Evolutionary conservation across 2,329 filamentous ascomycete genomes (phyloP), one percentile per base, ranked within the genome.

Genomic region (Clonostachys rhizophaga): DNA sequence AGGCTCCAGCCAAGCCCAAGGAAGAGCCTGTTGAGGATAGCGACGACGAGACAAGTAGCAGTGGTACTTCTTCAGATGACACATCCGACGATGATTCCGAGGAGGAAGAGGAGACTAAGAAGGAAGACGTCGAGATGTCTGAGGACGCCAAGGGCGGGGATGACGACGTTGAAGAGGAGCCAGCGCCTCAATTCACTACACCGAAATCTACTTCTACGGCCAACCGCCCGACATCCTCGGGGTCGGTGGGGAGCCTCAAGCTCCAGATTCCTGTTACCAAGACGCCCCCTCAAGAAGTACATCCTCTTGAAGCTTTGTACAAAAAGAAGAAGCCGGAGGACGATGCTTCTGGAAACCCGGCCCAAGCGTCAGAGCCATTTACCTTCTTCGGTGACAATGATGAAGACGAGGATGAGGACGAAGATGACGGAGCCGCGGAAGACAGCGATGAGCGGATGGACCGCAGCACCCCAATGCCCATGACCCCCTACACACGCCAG

Each of bases 291-390:
- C 14, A 39, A 39, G 72, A 77, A 51, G 72, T 96, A 1, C 92
- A 97, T 55, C 92, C 94, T 1, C 77, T 97, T 2, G 91, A 97
- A 70, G 90, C 90, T 1, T 78, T 97, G 3, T 99, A 95, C 76
- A 97, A 96, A 69, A 82, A 82, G 5, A 67, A 80, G 33, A 76
- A 81, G 35, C 64, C 71, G 34, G 64, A 65, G 5, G 65, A 69
- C 57, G 44, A 66, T 52, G 24, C 70, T 56, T 45, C 54, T 43
- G 50, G 53, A 35, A 53, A 60, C 1, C 53, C 62, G 35, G 51
- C 58, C 49, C 50, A 71, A 57, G 54, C 78, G 70, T 50, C 80
- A 62, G 47, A 85, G 71, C 55, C 72, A 11, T 96, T 96, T 65
- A 90, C 78, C 61, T 96, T 96, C 70, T 96, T 96, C 61, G 74